Percentiles rank a stretch among this genome's conserved stretches.
These are phyloP conservation scores for Amanita inopinata DNA, from an alignment of 768 basidiomycete species.

Conservation along the genomic window DNA sequence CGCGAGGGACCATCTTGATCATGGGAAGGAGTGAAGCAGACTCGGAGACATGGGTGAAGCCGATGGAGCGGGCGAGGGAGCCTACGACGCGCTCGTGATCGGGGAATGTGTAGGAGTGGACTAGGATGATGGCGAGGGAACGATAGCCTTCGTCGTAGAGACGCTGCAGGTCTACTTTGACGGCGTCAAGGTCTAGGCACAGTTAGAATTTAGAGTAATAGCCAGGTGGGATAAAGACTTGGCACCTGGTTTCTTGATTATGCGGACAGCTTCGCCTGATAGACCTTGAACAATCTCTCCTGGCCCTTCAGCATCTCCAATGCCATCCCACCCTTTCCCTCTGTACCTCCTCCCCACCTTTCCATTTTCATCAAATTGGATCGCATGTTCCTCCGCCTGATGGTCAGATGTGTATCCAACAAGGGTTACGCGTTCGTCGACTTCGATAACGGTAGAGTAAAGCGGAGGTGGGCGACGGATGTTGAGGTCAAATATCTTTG, in stretches of 20 bases:
- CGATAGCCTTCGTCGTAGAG: slow-evolving; percentile 80
- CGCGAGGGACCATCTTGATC: slow-evolving; percentile 94
- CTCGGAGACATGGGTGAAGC: slow-evolving; percentile 86
- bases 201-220: neutral
- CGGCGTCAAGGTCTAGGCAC: slow-evolving; percentile 36
- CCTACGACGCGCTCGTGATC: slow-evolving; percentile 76
- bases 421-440: slow-evolving; percentile 89
- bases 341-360: slow-evolving; percentile 49
- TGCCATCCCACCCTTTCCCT: slow-evolving; percentile 70
- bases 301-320: slow-evolving; percentile 63
- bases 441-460: slow-evolving; percentile 66
- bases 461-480: slow-evolving; percentile 71
- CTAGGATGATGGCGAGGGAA: slow-evolving; percentile 80
- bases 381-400: slow-evolving; percentile 59
- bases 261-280: slow-evolving; percentile 83
- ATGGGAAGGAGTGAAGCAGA: slow-evolving; percentile 83
- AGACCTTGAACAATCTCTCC: slow-evolving; percentile 75
- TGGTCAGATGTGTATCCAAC: slow-evolving; percentile 93
- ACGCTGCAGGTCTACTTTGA: slow-evolving; percentile 53
- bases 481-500: slow-evolving; percentile 90
- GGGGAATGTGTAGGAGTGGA: slow-evolving; percentile 89
- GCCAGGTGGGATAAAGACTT: slow-evolving; percentile 8
- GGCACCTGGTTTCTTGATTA: slow-evolving; percentile 66
- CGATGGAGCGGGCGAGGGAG: slow-evolving; percentile 61
- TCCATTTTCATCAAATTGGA: slow-evolving; percentile 69